Percentiles rank a stretch among this genome's conserved stretches.
These are phyloP conservation scores for Solanum ossicruentum DNA, from an alignment of 257 asterid genomes.

Conservation along the genomic window DNA sequence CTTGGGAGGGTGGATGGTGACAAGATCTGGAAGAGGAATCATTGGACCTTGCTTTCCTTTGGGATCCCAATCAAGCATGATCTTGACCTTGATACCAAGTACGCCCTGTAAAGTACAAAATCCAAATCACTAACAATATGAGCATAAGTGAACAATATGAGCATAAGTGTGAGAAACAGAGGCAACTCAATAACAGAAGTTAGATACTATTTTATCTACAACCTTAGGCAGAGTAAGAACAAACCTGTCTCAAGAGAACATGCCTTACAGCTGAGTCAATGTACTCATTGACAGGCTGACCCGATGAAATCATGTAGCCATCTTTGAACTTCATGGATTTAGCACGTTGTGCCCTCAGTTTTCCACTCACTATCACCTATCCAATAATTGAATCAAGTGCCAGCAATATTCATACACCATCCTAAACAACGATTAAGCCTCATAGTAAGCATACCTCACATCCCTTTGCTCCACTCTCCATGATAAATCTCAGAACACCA, in stretches of 20 bases:
- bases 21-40: neutral
- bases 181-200: neutral
- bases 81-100: neutral
- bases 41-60: neutral
- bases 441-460: constrained; percentile 29
- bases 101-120: neutral
- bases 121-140: neutral
- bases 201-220: neutral
- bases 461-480: constrained; percentile 58
- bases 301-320: no score
- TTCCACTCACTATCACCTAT: constrained; percentile 58
- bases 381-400: neutral
- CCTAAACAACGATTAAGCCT: neutral
- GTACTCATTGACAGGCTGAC: no score
- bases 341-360: constrained; percentile 23
- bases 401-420: neutral
- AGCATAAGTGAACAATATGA: neutral
- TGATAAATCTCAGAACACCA: constrained; percentile 42
- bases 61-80: neutral
- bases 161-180: neutral
- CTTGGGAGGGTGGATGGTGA: constrained; percentile 42
- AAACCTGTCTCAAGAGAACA: constrained; percentile 12
- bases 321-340: no score
- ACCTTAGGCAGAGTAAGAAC: neutral
- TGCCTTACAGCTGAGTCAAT: no score